phyloP scores from a whole-genome alignment of 2,329 filamentous ascomycete genomes.

The Diaporthe ilicicola region DNA sequence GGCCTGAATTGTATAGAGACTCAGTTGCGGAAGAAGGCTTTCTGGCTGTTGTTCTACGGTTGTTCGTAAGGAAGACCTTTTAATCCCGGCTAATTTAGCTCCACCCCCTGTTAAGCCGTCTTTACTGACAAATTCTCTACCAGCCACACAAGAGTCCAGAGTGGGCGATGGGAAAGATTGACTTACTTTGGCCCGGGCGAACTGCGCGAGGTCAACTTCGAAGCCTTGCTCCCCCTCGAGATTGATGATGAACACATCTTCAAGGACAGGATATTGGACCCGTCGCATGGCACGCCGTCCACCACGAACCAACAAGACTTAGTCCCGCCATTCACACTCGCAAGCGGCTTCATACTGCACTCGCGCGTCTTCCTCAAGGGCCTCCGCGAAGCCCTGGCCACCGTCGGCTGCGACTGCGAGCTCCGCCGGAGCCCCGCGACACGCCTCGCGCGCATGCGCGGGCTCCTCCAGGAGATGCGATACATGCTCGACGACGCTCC shows the following conservation, averaged over 20 bases:
- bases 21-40: constrained; percentile 3
- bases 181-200: background rate
- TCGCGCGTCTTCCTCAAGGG: constrained; percentile 44
- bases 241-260: background rate
- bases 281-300: constrained; percentile 1
- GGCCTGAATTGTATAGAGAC: background rate
- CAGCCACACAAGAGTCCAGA: constrained; percentile 15
- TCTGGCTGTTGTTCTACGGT: constrained; percentile 8
- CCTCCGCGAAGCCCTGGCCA: constrained; percentile 5
- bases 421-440: constrained; percentile 16
- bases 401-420: constrained; percentile 1
- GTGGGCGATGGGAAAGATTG: background rate
- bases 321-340: constrained; percentile 45
- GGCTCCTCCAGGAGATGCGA: constrained; percentile 41
- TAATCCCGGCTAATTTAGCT: too few species aligned
- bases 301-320: constrained; percentile 42
- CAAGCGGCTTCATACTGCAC: constrained; percentile 44
- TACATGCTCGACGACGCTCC: constrained; percentile 44
- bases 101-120: background rate
- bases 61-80: background rate
- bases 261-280: background rate
- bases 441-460: constrained; percentile 36
- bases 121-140: background rate
- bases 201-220: constrained; percentile 1
- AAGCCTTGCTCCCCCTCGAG: background rate